Evolutionary conservation across 2,329 filamentous ascomycete species (phyloP), one percentile per base, ranked within the genome.

Genomic region (Didymella pinodella): DNA sequence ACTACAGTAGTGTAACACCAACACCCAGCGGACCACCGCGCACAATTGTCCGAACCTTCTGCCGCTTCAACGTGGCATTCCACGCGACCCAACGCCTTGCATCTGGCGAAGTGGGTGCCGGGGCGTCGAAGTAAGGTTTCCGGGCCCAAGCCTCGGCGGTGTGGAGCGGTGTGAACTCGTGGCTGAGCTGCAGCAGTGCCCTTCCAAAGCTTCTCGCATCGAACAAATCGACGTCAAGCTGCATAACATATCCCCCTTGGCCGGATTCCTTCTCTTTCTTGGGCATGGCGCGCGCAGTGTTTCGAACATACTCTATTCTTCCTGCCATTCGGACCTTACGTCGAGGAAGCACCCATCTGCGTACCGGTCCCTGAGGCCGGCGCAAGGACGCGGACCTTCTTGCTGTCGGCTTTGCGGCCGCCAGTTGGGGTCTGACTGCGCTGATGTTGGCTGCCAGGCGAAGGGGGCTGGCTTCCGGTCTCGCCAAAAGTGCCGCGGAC

Each of bases 401-500:
- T 71, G 12, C 65, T 60, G 16, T 74, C 67, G 4, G 69, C 70
- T 51, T 65, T 71, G 45, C 61, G 46, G 14, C 12, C 26, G n/a
- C 55, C 50, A 29, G 10, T 46, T 7, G 56, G 49, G 7, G 57
- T 41, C 31, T 59, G 59, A 59, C 54, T 41, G 44, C 41, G 61
- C 49, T n/a, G 61, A 48, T 38, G 64, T 44, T 54, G 60, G 62
- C 44, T 63, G 52, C 51, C 61, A 3, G 56, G 64, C 40, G 63
- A 54, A 26, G 52, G 44, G 36, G 59, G 14, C 28, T 54, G 50
- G 22, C 57, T 25, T 40, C 41, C 57, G 29, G 57, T 62, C 2
- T 70, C 69, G 28, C 68, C 72, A 43, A 79, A 61, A 18, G 71
- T 63, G 18, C 70, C 69, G 16, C 78, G 73, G 20, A 76, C 77